Evolutionary conservation across 2,329 filamentous ascomycete species (phyloP).

Genomic region (Dothideomycetidae sp.): DNA sequence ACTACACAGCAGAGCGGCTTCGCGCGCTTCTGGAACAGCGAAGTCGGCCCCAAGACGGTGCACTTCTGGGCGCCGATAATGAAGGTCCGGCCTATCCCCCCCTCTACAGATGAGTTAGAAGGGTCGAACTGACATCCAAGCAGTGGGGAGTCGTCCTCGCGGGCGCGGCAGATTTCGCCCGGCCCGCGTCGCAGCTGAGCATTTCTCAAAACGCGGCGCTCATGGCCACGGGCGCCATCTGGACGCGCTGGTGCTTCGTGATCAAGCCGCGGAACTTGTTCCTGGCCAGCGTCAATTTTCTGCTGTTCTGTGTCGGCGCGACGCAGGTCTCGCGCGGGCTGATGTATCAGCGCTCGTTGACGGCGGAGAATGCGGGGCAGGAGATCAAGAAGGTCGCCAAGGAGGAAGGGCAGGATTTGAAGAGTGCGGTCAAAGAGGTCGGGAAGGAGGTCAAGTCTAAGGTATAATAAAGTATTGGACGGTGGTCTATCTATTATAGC

Average conservation of each 20-base stretch:
- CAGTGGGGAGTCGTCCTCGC: conserved; percentile 88
- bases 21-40: conserved; percentile 50
- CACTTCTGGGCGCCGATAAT: conserved; percentile 98
- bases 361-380: conserved; percentile 31
- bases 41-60: conserved; percentile 55
- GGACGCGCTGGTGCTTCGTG: conserved; percentile 97
- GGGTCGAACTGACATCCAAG: conserved; percentile 10
- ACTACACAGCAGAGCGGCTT: conserved; percentile 36
- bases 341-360: conserved; percentile 47
- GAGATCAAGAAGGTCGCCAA: conserved; percentile 30
- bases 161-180: conserved; percentile 79
- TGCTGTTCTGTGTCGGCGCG: conserved; percentile 77
- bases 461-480: neutral
- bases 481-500: neutral
- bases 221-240: conserved; percentile 84
- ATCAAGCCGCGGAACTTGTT: conserved; percentile 89
- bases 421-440: conserved; percentile 25
- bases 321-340: conserved; percentile 70
- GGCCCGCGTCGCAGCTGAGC: conserved; percentile 84
- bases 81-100: conserved; percentile 43
- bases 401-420: conserved; percentile 22
- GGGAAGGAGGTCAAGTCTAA: conserved; percentile 19
- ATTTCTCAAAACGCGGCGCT: conserved; percentile 84
- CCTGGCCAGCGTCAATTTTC: conserved; percentile 94
- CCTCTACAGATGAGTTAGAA: neutral